Percentiles rank a stretch among this genome's conserved stretches.
These are phyloP conservation scores for Emmonsia crescens DNA, from an alignment of 2,329 filamentous ascomycete genomes.

Conservation along the genomic window DNA sequence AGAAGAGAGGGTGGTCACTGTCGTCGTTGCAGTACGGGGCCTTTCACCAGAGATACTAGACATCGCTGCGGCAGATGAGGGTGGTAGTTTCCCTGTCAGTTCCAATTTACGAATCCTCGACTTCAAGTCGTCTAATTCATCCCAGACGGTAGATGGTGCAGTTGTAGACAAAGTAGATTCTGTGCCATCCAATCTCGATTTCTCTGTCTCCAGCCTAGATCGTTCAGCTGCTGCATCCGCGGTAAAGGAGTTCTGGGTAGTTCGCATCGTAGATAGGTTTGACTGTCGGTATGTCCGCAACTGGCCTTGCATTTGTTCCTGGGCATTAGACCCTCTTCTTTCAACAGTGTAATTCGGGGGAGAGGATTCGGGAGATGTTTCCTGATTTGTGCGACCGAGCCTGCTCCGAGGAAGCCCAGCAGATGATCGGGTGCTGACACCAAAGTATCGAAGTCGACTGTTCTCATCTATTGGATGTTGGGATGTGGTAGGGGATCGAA, in stretches of 20 bases:
- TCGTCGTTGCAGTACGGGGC: constrained; percentile 82
- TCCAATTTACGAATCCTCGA: constrained; percentile 85
- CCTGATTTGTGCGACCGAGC: constrained; percentile 27
- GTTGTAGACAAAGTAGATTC: constrained; percentile 83
- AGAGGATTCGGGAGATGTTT: constrained; percentile 24
- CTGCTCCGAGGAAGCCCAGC: constrained; percentile 28
- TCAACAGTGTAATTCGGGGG: constrained; percentile 16
- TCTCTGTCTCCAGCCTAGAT: constrained; percentile 24
- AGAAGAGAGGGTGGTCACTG: constrained; percentile 77
- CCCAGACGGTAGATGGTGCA: constrained; percentile 90
- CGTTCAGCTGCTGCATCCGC: constrained; percentile 27
- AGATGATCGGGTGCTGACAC: constrained; percentile 25
- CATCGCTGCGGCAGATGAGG: constrained; percentile 71
- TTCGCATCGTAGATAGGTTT: constrained; percentile 25
- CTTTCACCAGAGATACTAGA: constrained; percentile 65
- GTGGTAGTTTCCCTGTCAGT: constrained; percentile 73
- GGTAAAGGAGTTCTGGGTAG: constrained; percentile 25
- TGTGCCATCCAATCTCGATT: constrained; percentile 49
- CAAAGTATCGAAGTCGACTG: constrained; percentile 25
- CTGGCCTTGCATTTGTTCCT: constrained; percentile 8
- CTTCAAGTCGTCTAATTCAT: constrained; percentile 91
- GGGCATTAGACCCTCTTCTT: constrained; percentile 9
- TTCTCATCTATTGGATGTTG: constrained; percentile 33
- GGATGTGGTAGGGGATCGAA: constrained; percentile 23
- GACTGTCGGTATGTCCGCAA: constrained; percentile 24